phyloP scores from a whole-genome alignment of 495 filamentous ascomycete genomes.

The Tuber aestivum region DNA sequence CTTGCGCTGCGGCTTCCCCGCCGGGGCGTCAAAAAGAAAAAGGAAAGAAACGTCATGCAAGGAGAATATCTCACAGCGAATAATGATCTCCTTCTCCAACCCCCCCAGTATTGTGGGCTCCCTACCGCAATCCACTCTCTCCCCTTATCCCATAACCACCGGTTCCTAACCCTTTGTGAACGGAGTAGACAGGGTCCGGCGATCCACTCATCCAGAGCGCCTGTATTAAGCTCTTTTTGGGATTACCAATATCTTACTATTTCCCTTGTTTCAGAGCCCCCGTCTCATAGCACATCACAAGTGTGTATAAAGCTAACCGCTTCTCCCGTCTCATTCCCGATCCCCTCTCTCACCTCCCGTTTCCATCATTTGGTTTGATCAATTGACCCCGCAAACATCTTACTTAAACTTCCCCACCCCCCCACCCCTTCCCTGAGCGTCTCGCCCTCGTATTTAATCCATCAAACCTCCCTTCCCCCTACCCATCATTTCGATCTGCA shows the following conservation, averaged over 20 bases:
- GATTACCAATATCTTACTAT: neutral
- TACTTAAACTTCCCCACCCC: neutral
- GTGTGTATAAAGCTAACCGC: slow-evolving; percentile 2
- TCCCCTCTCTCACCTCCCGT: slow-evolving; percentile 3
- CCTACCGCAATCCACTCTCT: neutral
- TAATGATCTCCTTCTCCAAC: neutral
- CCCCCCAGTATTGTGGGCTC: neutral
- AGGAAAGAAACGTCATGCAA: neutral
- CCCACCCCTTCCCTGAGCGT: neutral
- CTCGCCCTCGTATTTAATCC: neutral
- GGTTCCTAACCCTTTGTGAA: neutral
- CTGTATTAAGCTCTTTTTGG: neutral
- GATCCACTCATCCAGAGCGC: neutral
- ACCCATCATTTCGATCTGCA: neutral
- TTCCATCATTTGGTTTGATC: neutral
- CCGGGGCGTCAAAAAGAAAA: neutral
- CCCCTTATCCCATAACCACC: neutral
- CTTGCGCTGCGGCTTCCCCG: neutral
- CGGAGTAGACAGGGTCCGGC: neutral
- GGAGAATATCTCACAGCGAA: neutral
- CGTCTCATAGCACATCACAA: neutral
- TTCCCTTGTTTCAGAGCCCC: neutral
- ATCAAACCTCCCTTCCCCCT: neutral
- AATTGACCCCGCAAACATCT: slow-evolving; percentile 7
- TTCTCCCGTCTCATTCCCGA: neutral